Percentiles rank a stretch among this genome's conserved stretches.
Evolutionary conservation across 1,139 yeast genomes (phyloP).

Genomic region (Candida smagusa): DNA sequence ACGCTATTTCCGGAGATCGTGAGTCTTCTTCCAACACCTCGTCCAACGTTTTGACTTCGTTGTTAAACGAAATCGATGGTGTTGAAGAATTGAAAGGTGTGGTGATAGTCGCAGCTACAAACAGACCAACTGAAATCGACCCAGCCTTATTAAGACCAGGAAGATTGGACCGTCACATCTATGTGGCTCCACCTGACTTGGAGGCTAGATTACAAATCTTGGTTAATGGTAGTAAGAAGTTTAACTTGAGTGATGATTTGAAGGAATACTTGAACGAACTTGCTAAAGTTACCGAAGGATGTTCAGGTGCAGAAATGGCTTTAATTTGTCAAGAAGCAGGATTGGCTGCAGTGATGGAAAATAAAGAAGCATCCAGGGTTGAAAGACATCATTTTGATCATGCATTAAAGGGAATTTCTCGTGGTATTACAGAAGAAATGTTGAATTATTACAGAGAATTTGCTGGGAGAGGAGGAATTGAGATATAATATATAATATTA

Average conservation of each 20-base stretch:
- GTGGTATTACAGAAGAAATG: constrained; percentile 84
- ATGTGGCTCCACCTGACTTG: constrained; percentile 86
- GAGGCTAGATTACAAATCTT: constrained; percentile 78
- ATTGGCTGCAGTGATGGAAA: constrained; percentile 81
- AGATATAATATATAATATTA: too few relatives aligned
- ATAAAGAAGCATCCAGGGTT: constrained; percentile 54
- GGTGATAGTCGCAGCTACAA: constrained; percentile 91
- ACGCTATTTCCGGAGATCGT: constrained; percentile 81
- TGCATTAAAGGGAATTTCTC: constrained; percentile 65
- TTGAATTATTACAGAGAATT: constrained; percentile 68
- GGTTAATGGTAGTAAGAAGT: constrained; percentile 58
- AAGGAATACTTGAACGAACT: constrained; percentile 44
- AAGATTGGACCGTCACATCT: constrained; percentile 85
- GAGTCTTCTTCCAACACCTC: constrained; percentile 65
- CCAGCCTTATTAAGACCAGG: constrained; percentile 93
- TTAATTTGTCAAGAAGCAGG: constrained; percentile 95
- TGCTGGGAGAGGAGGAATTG: constrained; percentile 44
- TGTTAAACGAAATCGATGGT: constrained; percentile 93
- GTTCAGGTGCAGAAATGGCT: constrained; percentile 96
- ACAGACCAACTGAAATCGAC: constrained; percentile 89
- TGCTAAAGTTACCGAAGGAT: constrained; percentile 74
- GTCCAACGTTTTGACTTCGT: constrained; percentile 81
- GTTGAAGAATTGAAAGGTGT: constrained; percentile 93
- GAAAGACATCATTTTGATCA: constrained; percentile 62
- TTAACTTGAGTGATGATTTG: constrained; percentile 42